Evolutionary conservation across 1,284 basidiomycete genomes (phyloP).

Genomic region (Mycosarcoma mackinlayi): DNA sequence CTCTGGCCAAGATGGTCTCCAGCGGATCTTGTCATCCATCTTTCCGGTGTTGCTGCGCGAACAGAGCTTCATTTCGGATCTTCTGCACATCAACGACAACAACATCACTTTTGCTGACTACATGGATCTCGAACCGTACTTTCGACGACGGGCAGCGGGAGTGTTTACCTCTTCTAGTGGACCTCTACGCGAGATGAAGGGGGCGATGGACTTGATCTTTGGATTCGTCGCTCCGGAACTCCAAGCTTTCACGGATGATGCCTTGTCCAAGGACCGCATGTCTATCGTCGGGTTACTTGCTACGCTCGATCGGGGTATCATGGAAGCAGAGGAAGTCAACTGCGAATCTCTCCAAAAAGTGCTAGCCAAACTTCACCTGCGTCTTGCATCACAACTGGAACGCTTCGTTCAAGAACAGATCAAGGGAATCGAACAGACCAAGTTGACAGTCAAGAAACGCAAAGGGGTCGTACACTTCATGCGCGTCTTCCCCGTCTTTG

Average conservation of each 20-base stretch:
- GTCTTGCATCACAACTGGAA: constrained; percentile 44
- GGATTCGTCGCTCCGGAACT: constrained; percentile 87
- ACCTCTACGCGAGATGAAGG: constrained; percentile 60
- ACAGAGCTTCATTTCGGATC: constrained; percentile 88
- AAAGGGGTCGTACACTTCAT: constrained; percentile 93
- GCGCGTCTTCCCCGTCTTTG: constrained; percentile 89
- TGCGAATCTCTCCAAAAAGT: constrained; percentile 80
- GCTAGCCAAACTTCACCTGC: constrained; percentile 82
- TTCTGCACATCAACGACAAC: constrained; percentile 85
- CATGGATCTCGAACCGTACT: constrained; percentile 92
- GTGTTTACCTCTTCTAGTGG: constrained; percentile 44
- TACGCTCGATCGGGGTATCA: constrained; percentile 80
- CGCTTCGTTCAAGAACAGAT: constrained; percentile 76
- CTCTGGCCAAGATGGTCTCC: constrained; percentile 75
- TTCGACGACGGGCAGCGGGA: constrained; percentile 83
- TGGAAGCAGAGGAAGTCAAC: constrained; percentile 81
- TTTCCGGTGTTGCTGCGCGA: constrained; percentile 82
- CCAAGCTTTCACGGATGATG: constrained; percentile 84
- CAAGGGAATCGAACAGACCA: constrained; percentile 81
- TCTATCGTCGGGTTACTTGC: constrained; percentile 85
- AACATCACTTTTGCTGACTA: constrained; percentile 92
- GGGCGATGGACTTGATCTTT: constrained; percentile 92
- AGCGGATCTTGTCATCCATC: constrained; percentile 80
- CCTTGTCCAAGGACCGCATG: constrained; percentile 81
- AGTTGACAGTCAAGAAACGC: constrained; percentile 88